phyloP scores from a whole-genome alignment of 306 rosid genomes.

The Cucurbita argyrosperma region DNA sequence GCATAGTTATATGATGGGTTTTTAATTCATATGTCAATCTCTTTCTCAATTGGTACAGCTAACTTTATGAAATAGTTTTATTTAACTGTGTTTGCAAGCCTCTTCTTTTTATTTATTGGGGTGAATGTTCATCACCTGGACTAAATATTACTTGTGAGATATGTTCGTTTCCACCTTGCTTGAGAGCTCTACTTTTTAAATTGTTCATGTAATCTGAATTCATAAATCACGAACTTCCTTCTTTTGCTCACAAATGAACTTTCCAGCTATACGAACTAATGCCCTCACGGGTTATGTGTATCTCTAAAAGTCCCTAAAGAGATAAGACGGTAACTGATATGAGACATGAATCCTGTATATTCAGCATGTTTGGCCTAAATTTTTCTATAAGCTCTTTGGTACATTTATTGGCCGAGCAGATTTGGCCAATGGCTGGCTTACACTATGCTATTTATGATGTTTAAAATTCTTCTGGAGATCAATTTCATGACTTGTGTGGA shows the following conservation, averaged over 20 bases:
- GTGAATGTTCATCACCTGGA: neutral
- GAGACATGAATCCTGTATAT: neutral
- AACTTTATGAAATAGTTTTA: neutral
- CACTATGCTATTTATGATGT: neutral
- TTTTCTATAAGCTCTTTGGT: neutral
- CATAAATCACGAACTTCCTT: neutral
- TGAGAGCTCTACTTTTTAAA: too few relatives aligned
- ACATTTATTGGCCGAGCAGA: neutral
- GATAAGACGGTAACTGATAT: neutral
- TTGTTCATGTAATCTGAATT: neutral
- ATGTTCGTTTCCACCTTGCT: neutral
- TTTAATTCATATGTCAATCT: neutral
- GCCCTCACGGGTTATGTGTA: neutral
- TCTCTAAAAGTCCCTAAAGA: neutral
- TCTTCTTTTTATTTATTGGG: neutral
- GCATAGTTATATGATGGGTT: conserved; percentile 7
- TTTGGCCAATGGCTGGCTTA: too few relatives aligned
- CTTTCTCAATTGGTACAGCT: neutral
- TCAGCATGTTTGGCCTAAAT: neutral
- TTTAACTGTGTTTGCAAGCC: neutral
- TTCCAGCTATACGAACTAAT: neutral
- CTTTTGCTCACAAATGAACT: neutral
- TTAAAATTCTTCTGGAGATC: neutral
- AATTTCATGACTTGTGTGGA: neutral
- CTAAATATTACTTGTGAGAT: neutral